A percentile compares a stretch with the other conserved stretches of the same genome.
These are phyloP conservation scores for Arthrinium puccinioides DNA, from an alignment of 2,329 filamentous ascomycete genomes.

Conservation along the genomic window DNA sequence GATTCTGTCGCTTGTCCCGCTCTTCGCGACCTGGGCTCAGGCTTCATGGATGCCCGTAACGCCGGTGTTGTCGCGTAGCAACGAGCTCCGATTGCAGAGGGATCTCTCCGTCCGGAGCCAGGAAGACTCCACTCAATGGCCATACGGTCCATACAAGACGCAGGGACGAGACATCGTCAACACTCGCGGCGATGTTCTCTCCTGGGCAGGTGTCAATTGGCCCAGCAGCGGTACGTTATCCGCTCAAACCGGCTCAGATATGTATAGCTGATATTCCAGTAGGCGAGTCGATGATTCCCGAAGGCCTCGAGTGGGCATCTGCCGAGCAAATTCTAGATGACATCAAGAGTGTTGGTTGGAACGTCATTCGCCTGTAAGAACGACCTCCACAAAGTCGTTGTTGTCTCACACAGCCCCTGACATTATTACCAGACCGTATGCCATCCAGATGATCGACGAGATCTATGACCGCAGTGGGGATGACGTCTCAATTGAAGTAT, in stretches of 20 bases:
- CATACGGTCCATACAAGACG: conserved; percentile 31
- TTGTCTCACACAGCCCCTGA: conserved; percentile 6
- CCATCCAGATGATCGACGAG: conserved; percentile 49
- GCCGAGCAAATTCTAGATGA: conserved; percentile 39
- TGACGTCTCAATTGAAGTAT: conserved; percentile 29
- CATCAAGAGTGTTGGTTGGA: conserved; percentile 43
- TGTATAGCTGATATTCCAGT: conserved; percentile 6
- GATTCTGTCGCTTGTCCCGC: conserved; percentile 7
- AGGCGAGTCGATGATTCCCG: conserved; percentile 48
- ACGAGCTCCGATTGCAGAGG: conserved; percentile 7
- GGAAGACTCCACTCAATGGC: conserved; percentile 20
- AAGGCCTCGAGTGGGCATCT: conserved; percentile 47
- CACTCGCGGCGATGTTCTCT: conserved; percentile 24
- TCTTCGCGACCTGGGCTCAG: conserved; percentile 8
- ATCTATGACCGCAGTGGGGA: conserved; percentile 29
- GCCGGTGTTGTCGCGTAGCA: conserved; percentile 5
- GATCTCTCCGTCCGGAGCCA: conserved; percentile 6
- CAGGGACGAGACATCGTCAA: conserved; percentile 30
- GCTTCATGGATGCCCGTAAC: conserved; percentile 11
- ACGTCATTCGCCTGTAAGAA: conserved; percentile 41
- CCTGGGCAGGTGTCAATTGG: conserved; percentile 30
- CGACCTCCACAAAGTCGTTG: background rate
- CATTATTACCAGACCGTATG: conserved; percentile 31
- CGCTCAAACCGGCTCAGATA: background rate
- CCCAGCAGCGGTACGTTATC: conserved; percentile 23